These are phyloP conservation scores for Cyanidiococcus yangmingshanensis DNA, from an alignment of 23 red algal genomes.

Conservation along the genomic window DNA sequence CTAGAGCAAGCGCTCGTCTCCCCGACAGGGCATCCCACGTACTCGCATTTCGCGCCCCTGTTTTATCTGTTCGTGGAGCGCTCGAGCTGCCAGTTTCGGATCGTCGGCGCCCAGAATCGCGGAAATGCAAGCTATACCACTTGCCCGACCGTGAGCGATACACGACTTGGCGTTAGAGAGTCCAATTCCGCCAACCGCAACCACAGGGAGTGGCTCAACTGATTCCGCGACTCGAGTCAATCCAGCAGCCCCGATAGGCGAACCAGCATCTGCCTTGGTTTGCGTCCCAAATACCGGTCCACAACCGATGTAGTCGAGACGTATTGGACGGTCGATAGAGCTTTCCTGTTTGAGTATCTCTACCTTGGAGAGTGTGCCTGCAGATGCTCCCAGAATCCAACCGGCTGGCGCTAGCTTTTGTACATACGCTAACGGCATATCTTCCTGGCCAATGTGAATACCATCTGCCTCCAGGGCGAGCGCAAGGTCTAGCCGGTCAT, in stretches of 20 bases:
- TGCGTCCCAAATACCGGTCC: slow-evolving; percentile 64
- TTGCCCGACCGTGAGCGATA: slow-evolving; percentile 27
- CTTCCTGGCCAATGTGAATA: slow-evolving; percentile 96
- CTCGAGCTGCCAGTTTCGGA: slow-evolving; percentile 19
- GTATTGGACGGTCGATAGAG: slow-evolving; percentile 1
- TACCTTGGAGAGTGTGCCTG: slow-evolving; percentile 49
- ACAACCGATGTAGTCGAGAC: slow-evolving; percentile 53
- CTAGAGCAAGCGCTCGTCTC: no score
- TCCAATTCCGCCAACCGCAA: slow-evolving; percentile 81
- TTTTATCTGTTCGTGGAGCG: background rate
- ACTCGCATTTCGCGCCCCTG: background rate
- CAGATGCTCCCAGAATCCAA: slow-evolving; percentile 66
- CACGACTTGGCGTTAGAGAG: slow-evolving; percentile 35
- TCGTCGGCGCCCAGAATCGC: slow-evolving; percentile 60
- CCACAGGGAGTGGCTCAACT: slow-evolving; percentile 38
- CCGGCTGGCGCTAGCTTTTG: slow-evolving; percentile 26
- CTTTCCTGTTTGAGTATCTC: slow-evolving; percentile 26
- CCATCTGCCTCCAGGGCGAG: slow-evolving; percentile 56
- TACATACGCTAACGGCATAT: slow-evolving; percentile 31
- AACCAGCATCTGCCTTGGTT: slow-evolving; percentile 71
- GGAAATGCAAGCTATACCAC: slow-evolving; percentile 72
- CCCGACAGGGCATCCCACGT: no score
- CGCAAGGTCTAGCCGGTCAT: slow-evolving; percentile 77
- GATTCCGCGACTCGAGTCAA: slow-evolving; percentile 28
- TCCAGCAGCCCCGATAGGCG: slow-evolving; percentile 43